These are phyloP conservation scores for Cryptosporidium bovis DNA, from an alignment of 169 alveolate genomes.

Conservation along the genomic window DNA sequence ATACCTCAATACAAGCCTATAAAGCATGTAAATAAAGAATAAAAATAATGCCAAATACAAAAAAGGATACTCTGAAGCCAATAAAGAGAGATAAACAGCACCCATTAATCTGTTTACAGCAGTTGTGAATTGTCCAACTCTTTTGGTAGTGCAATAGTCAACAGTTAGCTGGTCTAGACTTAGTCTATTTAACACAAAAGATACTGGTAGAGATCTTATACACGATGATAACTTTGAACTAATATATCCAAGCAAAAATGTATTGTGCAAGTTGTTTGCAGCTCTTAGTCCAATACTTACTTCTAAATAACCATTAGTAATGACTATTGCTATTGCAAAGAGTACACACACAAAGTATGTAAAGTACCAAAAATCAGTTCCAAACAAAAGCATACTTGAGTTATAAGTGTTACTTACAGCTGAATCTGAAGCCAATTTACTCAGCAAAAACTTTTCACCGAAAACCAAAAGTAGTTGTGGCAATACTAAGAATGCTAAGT, in stretches of 20 bases:
- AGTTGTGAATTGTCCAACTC: constrained; percentile 60
- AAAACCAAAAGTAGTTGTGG: constrained; percentile 34
- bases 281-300: constrained; percentile 66
- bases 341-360: constrained; percentile 20
- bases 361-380: constrained; percentile 25
- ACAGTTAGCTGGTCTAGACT: constrained; percentile 55
- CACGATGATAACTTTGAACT: constrained; percentile 53
- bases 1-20: constrained; percentile 37
- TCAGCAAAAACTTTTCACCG: constrained; percentile 44
- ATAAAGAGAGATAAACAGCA: constrained; percentile 16
- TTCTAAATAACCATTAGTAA: constrained; percentile 37
- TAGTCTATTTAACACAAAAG: constrained; percentile 52
- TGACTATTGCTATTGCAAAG: constrained; percentile 19
- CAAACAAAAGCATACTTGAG: background rate
- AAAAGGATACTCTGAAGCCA: constrained; percentile 49
- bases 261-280: constrained; percentile 41
- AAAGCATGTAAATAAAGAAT: constrained; percentile 1
- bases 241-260: constrained; percentile 68
- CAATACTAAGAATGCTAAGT: constrained; percentile 8
- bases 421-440: background rate
- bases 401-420: background rate
- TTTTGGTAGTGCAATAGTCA: constrained; percentile 68
- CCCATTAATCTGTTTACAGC: constrained; percentile 61
- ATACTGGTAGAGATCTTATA: constrained; percentile 62
- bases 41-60: constrained; percentile 5